A percentile compares a stretch with the other conserved stretches of the same genome.
Conservation (phyloP, 1,284 basidiomycete species). For the Puccinia novopanici region DNA sequence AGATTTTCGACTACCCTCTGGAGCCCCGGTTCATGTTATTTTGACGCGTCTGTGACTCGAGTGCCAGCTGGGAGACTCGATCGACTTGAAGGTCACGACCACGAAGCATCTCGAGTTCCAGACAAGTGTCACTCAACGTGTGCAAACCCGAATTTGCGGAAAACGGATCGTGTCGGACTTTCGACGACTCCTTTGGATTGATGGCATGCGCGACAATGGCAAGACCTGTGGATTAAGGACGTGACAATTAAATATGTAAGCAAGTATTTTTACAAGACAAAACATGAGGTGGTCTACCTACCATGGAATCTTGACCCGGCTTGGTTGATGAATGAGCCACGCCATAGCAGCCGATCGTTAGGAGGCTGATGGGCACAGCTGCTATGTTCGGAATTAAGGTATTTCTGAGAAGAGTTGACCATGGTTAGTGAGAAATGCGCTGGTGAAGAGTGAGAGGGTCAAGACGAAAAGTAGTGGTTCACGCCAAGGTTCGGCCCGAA, state of each 20-base stretch:
- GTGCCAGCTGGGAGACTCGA: not conserved
- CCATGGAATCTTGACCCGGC: constrained; percentile 42
- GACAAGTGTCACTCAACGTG: constrained; percentile 27
- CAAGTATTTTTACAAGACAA: not conserved
- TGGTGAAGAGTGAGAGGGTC: not conserved
- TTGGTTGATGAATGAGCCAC: constrained; percentile 35
- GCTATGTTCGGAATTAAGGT: not conserved
- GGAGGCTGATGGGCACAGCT: not conserved
- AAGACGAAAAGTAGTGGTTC: not conserved
- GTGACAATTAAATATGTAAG: not conserved
- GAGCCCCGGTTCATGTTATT: not conserved
- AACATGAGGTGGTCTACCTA: not conserved
- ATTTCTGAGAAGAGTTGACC: constrained; percentile 3
- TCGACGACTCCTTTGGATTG: constrained; percentile 20
- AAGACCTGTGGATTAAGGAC: constrained; percentile 9
- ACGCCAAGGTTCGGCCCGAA: too few relatives aligned
- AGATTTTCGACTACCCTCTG: constrained; percentile 24
- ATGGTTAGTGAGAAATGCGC: not conserved
- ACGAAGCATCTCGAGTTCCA: constrained; percentile 50
- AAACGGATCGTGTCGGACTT: constrained; percentile 35
- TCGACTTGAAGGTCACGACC: constrained; percentile 39
- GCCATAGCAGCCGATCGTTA: constrained; percentile 36
- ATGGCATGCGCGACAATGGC: constrained; percentile 48
- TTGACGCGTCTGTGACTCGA: not conserved
- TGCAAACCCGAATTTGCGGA: constrained; percentile 14